These are phyloP conservation scores for Nitzschia sp. DNA, from an alignment of 108 stramenopile species.

Conservation along the genomic window DNA sequence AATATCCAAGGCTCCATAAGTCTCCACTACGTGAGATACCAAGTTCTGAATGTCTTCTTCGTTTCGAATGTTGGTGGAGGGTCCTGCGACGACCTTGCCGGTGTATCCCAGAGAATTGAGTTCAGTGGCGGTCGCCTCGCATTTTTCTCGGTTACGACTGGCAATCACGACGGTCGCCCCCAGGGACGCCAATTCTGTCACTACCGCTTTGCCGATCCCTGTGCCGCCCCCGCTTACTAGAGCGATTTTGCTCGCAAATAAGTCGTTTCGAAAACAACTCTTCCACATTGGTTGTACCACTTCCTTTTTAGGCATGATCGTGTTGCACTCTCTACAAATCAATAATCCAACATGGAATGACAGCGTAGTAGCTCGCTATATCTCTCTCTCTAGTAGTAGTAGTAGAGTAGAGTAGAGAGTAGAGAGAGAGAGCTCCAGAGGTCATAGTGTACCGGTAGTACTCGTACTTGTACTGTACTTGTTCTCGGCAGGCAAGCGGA, in stretches of 20 bases:
- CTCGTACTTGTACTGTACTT: no score
- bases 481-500: no score
- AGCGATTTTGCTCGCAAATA: conserved; percentile 72
- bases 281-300: conserved; percentile 30
- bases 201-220: conserved; percentile 79
- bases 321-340: no score
- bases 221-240: conserved; percentile 89
- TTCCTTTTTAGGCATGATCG: neutral
- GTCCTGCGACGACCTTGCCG: conserved; percentile 55
- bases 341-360: no score
- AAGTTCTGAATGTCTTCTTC: conserved; percentile 62
- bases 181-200: conserved; percentile 58
- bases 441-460: no score
- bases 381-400: no score
- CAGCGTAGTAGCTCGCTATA: no score
- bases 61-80: conserved; percentile 74
- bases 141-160: conserved; percentile 58
- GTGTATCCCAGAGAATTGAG: conserved; percentile 42
- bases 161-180: conserved; percentile 85
- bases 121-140: conserved; percentile 53
- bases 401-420: no score
- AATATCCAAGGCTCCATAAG: conserved; percentile 56
- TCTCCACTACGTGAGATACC: conserved; percentile 56
- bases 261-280: conserved; percentile 58
- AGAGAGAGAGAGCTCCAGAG: no score